Percentiles rank a stretch among this genome's conserved stretches.
Evolutionary conservation across 768 basidiomycete species (phyloP).

Genomic region (Boletus reticuloceps): DNA sequence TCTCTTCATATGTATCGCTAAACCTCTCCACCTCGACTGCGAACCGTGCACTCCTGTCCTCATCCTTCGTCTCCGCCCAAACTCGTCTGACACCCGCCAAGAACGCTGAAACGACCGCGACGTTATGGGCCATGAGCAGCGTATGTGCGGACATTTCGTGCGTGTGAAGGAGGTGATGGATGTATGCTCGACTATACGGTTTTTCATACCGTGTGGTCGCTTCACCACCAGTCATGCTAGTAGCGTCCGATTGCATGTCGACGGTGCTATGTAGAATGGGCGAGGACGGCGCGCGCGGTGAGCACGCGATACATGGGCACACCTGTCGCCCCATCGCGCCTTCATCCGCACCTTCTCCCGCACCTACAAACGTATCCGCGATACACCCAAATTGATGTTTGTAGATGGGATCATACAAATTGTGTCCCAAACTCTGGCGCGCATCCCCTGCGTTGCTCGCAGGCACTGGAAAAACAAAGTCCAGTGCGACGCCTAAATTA

Average conservation of each 20-base stretch:
- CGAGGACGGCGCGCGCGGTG: slow-evolving; percentile 37
- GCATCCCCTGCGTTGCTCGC: neutral
- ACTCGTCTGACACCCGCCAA: slow-evolving; percentile 53
- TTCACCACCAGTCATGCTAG: neutral
- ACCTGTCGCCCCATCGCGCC: neutral
- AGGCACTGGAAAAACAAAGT: slow-evolving; percentile 67
- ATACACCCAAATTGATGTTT: slow-evolving; percentile 59
- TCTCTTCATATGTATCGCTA: slow-evolving; percentile 48
- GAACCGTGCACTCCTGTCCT: slow-evolving; percentile 25
- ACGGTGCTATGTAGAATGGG: slow-evolving; percentile 45
- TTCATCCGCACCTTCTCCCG: neutral
- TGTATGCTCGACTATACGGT: slow-evolving; percentile 55
- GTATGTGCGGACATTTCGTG: slow-evolving; percentile 90
- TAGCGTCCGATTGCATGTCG: slow-evolving; percentile 32
- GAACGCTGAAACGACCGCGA: slow-evolving; percentile 63
- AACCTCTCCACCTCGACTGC: slow-evolving; percentile 51
- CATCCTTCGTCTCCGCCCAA: slow-evolving; percentile 13
- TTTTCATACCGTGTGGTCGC: slow-evolving; percentile 20
- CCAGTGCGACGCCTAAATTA: slow-evolving; percentile 69
- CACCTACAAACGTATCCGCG: slow-evolving; percentile 36
- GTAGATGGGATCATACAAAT: slow-evolving; percentile 62
- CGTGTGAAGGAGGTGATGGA: slow-evolving; percentile 83
- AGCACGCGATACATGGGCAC: slow-evolving; percentile 59
- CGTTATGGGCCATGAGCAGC: slow-evolving; percentile 73
- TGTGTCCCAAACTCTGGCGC: slow-evolving; percentile 54